These are phyloP conservation scores for Aspergillus fumigatiaffinis DNA, from an alignment of 2,329 filamentous ascomycete genomes.

Conservation along the genomic window DNA sequence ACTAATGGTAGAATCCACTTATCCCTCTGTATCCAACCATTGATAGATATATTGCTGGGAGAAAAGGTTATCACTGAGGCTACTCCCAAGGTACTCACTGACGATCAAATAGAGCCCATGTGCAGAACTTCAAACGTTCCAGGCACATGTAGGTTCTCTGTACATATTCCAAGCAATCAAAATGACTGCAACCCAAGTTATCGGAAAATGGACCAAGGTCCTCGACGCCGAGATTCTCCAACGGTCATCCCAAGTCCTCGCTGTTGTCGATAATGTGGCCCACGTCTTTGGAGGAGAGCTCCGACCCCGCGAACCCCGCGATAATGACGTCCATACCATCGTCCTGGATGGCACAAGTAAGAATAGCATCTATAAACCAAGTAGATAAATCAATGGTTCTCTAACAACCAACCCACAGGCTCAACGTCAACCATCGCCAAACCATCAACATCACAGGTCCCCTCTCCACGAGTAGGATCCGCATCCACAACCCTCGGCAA, in stretches of 20 bases:
- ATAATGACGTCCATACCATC: slow-evolving; percentile 68
- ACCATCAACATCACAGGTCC: slow-evolving; percentile 39
- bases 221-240: slow-evolving; percentile 19
- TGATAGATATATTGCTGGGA: neutral
- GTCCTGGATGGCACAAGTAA: slow-evolving; percentile 39
- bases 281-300: slow-evolving; percentile 78
- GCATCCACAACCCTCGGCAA: slow-evolving; percentile 64
- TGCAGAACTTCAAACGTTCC: neutral
- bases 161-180: neutral
- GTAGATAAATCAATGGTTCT: neutral
- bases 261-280: slow-evolving; percentile 55
- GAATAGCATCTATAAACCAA: neutral
- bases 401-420: neutral
- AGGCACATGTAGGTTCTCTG: neutral
- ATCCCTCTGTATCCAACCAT: too few relatives aligned
- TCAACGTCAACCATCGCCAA: neutral
- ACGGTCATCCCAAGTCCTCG: slow-evolving; percentile 70
- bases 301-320: slow-evolving; percentile 61
- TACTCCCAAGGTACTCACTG: neutral
- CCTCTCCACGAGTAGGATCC: slow-evolving; percentile 67
- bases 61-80: neutral
- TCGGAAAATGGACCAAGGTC: slow-evolving; percentile 21
- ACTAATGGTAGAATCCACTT: too few relatives aligned
- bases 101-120: neutral
- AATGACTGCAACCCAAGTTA: slow-evolving; percentile 1